A percentile compares a stretch with the other conserved stretches of the same genome.
Conservation (phyloP, 306 rosid species). For the Hylodesmum podocarpum region DNA sequence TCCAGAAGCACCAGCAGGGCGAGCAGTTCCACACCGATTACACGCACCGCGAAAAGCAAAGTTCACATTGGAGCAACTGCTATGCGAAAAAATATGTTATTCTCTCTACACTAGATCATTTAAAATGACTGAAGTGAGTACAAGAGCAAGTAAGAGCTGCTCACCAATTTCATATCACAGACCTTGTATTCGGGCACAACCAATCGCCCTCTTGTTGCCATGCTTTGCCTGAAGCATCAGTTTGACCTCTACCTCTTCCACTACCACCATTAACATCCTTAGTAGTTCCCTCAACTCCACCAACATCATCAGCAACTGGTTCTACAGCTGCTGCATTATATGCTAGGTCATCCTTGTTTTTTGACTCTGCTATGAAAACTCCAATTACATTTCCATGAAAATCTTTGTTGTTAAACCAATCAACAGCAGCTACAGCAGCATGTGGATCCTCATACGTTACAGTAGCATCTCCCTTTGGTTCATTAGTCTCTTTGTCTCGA, state of each 20-base stretch:
- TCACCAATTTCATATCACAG: constrained; percentile 99
- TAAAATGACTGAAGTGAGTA: not conserved
- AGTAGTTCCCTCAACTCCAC: constrained; percentile 55
- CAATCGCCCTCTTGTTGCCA: constrained; percentile 99
- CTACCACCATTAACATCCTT: constrained; percentile 53
- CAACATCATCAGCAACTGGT: constrained; percentile 47
- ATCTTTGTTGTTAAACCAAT: constrained; percentile 94
- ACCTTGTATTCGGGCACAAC: constrained; percentile 99
- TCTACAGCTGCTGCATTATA: constrained; percentile 50
- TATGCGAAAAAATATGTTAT: constrained; percentile 40
- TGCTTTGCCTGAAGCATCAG: constrained; percentile 77
- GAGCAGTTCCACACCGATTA: constrained; percentile 97
- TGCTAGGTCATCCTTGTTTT: constrained; percentile 74
- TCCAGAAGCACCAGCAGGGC: constrained; percentile 89
- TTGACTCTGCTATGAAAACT: constrained; percentile 89
- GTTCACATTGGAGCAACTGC: constrained; percentile 92
- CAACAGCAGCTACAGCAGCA: constrained; percentile 95
- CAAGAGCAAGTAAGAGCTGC: constrained; percentile 90
- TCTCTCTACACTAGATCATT: constrained; percentile 24
- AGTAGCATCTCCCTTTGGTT: constrained; percentile 98
- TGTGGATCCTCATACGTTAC: constrained; percentile 97
- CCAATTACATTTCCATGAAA: constrained; percentile 90
- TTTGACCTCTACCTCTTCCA: constrained; percentile 76
- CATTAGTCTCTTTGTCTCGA: constrained; percentile 83
- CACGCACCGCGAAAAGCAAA: constrained; percentile 99